These are phyloP conservation scores for Nitzschia sp. DNA, from an alignment of 108 stramenopile genomes.

Conservation along the genomic window DNA sequence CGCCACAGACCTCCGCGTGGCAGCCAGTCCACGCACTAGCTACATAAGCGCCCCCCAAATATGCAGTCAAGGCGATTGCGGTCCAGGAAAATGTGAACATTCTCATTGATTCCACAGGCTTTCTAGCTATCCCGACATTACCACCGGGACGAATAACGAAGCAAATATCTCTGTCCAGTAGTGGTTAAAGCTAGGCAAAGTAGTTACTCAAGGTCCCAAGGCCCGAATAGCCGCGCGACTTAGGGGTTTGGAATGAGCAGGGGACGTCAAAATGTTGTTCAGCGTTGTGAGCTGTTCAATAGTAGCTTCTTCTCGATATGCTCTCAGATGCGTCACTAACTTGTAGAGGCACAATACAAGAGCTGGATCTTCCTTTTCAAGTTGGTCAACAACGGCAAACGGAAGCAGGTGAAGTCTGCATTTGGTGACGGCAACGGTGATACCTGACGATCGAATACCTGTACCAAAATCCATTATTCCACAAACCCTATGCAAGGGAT, in stretches of 20 bases:
- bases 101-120: no score
- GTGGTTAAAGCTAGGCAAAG: no score
- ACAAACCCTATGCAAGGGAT: conserved; percentile 11
- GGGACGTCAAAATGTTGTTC: conserved; percentile 63
- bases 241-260: conserved; percentile 59
- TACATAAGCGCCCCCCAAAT: no score
- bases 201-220: background rate
- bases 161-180: no score
- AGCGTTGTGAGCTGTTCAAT: conserved; percentile 65
- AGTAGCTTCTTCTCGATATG: conserved; percentile 62
- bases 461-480: conserved; percentile 28
- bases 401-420: conserved; percentile 59
- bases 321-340: conserved; percentile 62
- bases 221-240: background rate
- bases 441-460: conserved; percentile 41
- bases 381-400: conserved; percentile 43
- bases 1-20: no score
- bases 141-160: no score
- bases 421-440: conserved; percentile 40
- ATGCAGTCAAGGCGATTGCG: no score
- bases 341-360: conserved; percentile 66
- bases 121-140: no score
- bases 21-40: no score
- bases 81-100: no score
- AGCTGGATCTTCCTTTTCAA: conserved; percentile 54